Base-by-base conservation (phyloP, 2,329 filamentous ascomycete genomes). In the Trichophyton rubrum region DNA sequence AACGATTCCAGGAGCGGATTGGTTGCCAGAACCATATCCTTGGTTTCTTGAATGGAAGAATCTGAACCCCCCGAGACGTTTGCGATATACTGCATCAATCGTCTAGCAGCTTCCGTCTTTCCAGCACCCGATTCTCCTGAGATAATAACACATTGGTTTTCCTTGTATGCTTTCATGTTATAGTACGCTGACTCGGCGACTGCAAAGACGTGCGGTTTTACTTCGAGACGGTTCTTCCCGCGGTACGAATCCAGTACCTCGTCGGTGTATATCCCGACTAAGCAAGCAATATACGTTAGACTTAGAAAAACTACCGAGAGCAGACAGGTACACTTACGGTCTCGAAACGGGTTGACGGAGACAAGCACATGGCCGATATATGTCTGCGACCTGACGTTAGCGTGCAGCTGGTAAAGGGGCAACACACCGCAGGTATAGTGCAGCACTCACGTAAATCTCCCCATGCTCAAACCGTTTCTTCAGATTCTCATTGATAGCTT, bases 351-450 rank as follows among this genome's bases (percentile, higher is more conserved):
- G 75, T 99, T 99, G 74, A 99, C 93, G 43, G 93, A 97, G 68
- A 99, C 93, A 82, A 99, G 77, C 75, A 99, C 93, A 87, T 97
- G 92, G 78, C 93, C 93, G 73, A 99, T 99, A 76, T 99, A 99
- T 71, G 93, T 99, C 82, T 85, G 69, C 66, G 62, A 66, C 64
- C 30, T 43, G 6, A 38, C 35, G 38, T 35, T 61, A 53, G 49
- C 49, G 11, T 11, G 49, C 49, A 43, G 59, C 35, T 13, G 15
- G 27, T 9, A 2, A 27, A 38, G 38, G 17, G 40, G 35, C 30
- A 38, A 40, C 27, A 22, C 17, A 15, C 8, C 9, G 27, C 27
- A 7, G 27, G 1, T 17, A 11, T 41, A 38, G 33, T 3, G 33
- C 33, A 38, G 33, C 33, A 76, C 80, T 71, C 75, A 85, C 83